Evolutionary conservation across 2,329 filamentous ascomycete species (phyloP).

Genomic region (Chrysosporium keratinophilum): DNA sequence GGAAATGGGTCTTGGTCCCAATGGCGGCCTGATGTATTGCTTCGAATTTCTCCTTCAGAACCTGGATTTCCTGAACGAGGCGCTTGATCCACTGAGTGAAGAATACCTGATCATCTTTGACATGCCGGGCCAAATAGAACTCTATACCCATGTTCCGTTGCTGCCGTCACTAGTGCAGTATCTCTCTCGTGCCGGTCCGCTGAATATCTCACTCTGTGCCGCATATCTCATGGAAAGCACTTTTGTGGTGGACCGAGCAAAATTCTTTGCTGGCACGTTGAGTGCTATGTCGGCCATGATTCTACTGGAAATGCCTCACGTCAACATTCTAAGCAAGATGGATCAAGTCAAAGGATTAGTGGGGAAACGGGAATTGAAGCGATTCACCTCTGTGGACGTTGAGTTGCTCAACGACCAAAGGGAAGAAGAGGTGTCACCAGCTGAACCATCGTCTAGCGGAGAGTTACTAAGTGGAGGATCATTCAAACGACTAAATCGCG

Average conservation of each 20-base stretch:
- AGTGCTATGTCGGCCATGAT: slow-evolving; percentile 99
- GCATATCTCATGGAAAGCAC: slow-evolving; percentile 91
- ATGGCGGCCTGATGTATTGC: slow-evolving; percentile 89
- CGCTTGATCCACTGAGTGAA: slow-evolving; percentile 74
- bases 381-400: slow-evolving; percentile 79
- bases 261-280: slow-evolving; percentile 92
- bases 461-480: slow-evolving; percentile 69
- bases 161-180: slow-evolving; percentile 74
- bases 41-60: slow-evolving; percentile 95
- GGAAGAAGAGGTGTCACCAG: slow-evolving; percentile 44
- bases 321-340: slow-evolving; percentile 97
- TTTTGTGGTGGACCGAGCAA: slow-evolving; percentile 89
- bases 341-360: slow-evolving; percentile 87
- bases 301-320: slow-evolving; percentile 91
- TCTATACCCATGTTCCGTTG: slow-evolving; percentile 94
- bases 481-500: slow-evolving; percentile 73
- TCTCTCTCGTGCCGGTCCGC: slow-evolving; percentile 63
- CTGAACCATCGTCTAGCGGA: slow-evolving; percentile 55
- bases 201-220: slow-evolving; percentile 87
- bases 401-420: slow-evolving; percentile 49
- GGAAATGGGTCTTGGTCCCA: slow-evolving; percentile 79
- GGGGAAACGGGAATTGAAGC: slow-evolving; percentile 74
- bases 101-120: slow-evolving; percentile 97
- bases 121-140: slow-evolving; percentile 97
- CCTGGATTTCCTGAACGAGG: slow-evolving; percentile 79